These are phyloP conservation scores for Hymenoscyphus linearis DNA, from an alignment of 2,329 filamentous ascomycete species.

Conservation along the genomic window DNA sequence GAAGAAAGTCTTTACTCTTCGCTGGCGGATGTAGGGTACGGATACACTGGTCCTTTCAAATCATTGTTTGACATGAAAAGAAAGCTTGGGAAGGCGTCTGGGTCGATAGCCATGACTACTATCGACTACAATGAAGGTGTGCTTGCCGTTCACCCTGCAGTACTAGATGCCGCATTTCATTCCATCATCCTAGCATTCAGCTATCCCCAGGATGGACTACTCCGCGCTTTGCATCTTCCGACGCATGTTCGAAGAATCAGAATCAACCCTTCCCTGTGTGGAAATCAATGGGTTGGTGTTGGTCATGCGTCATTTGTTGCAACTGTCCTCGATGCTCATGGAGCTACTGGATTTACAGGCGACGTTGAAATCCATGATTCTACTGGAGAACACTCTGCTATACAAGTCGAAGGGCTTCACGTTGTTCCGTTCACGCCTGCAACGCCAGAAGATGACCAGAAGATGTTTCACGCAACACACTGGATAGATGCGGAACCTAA, in stretches of 20 bases:
- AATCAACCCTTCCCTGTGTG: slow-evolving; percentile 7
- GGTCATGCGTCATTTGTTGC: no score
- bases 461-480: slow-evolving; percentile 8
- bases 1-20: no score
- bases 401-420: neutral
- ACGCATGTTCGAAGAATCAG: slow-evolving; percentile 7
- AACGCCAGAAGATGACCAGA: neutral
- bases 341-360: no score
- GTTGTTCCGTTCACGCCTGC: neutral
- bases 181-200: slow-evolving; percentile 35
- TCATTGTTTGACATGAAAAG: no score
- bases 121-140: no score
- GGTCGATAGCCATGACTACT: no score
- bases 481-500: slow-evolving; percentile 16
- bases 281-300: no score
- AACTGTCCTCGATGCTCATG: no score
- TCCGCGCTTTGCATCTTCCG: slow-evolving; percentile 14
- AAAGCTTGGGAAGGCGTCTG: no score
- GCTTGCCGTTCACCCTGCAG: slow-evolving; percentile 52
- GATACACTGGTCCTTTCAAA: no score
- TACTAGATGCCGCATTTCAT: slow-evolving; percentile 51
- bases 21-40: no score
- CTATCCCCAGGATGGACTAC: slow-evolving; percentile 8
- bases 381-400: neutral
- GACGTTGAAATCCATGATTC: neutral